Base-by-base conservation (phyloP, 108 stramenopile species). In the Nitzschia sp. region DNA sequence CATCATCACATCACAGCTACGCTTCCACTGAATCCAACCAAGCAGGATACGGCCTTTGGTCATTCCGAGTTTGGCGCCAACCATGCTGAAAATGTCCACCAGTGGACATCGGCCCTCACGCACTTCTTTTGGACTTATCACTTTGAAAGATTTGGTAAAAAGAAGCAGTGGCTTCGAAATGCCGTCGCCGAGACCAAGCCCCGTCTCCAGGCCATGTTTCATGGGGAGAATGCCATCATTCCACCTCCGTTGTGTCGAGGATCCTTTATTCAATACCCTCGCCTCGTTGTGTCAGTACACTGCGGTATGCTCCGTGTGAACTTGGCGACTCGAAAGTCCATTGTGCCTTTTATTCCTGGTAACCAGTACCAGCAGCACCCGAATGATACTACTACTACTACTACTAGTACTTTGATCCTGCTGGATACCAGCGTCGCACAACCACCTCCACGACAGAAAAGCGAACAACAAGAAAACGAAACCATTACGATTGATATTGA, bases 21-120 rank as follows among this genome's bases (percentile, higher is more conserved):
- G n/a, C 53, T 90, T 2, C 88, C 88, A 6, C 69, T 90, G 3
- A 86, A 85, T 55, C 85, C 88, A 1, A 90, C 88, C 35, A 90
- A 90, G 47, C 85, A 89, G 48, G 81, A 80, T 46, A 54, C 82
- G 45, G 66, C 64, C 21, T 75, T 76, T 60, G 75, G 70, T 9
- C 47, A 72, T 30, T 45, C 69, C 26, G 33, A 50, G 45, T 57
- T 67, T 36, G 80, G 72, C 13, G 19, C 56, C n/a, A 76, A 55
- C 13, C 72, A 77, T 53, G 48, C 64, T 25, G 53, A 34, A 3
- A 75, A 75, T 33, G 11, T 75, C 1, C 48, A 55, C 8, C 56
- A 59, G 17, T 75, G 74, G 74, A 48, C 48, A 34, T 45, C 48
- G 8, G 66, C 62, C 1, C 65, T 73, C 45, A 25, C 47, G 27